A percentile compares a stretch with the other conserved stretches of the same genome.
These are phyloP conservation scores for Misopates orontium DNA, from an alignment of 257 asterid species.

Conservation along the genomic window DNA sequence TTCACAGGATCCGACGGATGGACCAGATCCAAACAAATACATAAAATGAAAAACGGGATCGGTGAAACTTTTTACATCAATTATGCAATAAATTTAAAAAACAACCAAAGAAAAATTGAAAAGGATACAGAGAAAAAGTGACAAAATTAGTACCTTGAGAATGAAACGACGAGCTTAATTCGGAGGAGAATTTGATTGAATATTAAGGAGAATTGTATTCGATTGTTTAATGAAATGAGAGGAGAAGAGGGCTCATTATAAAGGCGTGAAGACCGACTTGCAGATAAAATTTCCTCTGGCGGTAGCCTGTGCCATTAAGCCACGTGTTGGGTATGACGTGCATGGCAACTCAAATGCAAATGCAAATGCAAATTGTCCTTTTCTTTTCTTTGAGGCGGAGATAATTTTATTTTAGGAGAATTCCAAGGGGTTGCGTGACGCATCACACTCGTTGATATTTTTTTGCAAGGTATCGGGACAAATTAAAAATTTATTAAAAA, in stretches of 20 bases:
- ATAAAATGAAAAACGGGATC: background rate
- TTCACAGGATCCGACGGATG: no score
- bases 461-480: no score
- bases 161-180: background rate
- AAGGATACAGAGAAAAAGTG: background rate
- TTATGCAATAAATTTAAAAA: background rate
- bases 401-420: no score
- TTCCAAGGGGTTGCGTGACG: no score
- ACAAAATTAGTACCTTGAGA: background rate
- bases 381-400: no score
- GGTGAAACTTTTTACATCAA: no score
- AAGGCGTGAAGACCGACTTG: slow-evolving; percentile 31
- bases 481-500: no score
- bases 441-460: no score
- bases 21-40: no score
- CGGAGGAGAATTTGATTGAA: background rate
- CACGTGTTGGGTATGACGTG: slow-evolving; percentile 36
- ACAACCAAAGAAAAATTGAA: background rate
- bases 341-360: slow-evolving; percentile 8
- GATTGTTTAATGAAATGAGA: background rate
- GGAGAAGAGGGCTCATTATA: slow-evolving; percentile 24
- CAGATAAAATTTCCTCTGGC: slow-evolving; percentile 23
- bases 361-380: no score
- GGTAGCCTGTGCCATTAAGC: slow-evolving; percentile 15
- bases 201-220: background rate